These are phyloP conservation scores for Scheffersomyces amazonensis DNA, from an alignment of 805 yeast genomes.

Conservation along the genomic window DNA sequence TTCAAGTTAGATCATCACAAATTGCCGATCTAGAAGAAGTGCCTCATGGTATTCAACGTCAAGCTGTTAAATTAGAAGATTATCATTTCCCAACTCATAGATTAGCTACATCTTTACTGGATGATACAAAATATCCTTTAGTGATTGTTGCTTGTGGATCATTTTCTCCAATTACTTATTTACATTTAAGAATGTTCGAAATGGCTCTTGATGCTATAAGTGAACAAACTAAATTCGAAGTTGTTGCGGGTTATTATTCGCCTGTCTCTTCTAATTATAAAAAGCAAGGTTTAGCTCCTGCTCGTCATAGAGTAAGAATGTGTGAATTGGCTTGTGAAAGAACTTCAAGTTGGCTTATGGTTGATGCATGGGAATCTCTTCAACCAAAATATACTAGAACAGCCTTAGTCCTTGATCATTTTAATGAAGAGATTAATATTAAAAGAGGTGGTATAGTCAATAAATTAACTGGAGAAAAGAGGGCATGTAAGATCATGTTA, in stretches of 20 bases:
- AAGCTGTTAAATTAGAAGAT: constrained; percentile 65
- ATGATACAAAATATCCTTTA: constrained; percentile 78
- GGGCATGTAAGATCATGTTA: constrained; percentile 93
- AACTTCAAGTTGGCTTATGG: constrained; percentile 97
- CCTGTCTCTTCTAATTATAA: constrained; percentile 93
- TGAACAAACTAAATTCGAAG: constrained; percentile 92
- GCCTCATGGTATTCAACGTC: constrained; percentile 90
- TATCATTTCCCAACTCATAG: constrained; percentile 89
- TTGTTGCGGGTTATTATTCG: constrained; percentile 92
- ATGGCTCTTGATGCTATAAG: constrained; percentile 94
- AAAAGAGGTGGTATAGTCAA: constrained; percentile 80
- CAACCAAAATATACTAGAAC: constrained; percentile 91
- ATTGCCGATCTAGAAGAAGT: constrained; percentile 96
- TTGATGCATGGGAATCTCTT: constrained; percentile 97
- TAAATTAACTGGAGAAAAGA: constrained; percentile 47
- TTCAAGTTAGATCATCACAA: constrained; percentile 52
- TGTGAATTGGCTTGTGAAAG: constrained; percentile 97
- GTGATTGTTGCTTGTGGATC: constrained; percentile 98
- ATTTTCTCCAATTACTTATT: constrained; percentile 91
- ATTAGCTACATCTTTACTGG: constrained; percentile 63
- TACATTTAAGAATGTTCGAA: constrained; percentile 96
- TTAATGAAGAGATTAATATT: constrained; percentile 90
- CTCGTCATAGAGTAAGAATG: constrained; percentile 93
- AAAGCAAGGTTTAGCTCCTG: constrained; percentile 87
- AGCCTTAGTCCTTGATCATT: constrained; percentile 93